Base-by-base conservation (phyloP, 495 filamentous ascomycete species). In the Terfezia boudieri region DNA sequence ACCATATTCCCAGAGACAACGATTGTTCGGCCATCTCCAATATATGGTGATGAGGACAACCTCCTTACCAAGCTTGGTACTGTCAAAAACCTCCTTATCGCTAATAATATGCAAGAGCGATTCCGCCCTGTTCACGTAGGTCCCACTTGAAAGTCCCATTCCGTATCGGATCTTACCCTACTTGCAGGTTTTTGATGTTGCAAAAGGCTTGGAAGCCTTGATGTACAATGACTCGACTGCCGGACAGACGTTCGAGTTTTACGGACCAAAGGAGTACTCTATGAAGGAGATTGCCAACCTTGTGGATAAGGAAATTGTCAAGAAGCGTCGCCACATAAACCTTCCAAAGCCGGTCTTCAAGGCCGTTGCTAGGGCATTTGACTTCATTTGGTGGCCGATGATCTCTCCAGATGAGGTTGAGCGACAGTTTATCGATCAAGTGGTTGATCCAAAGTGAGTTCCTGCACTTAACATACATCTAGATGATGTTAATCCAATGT, bases 1-100 rank as follows among this genome's bases (percentile, higher is more conserved):
- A 76, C 74, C 56, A 94, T 99, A 68, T 99, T 88, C 73, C 92
- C 90, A 11, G 90, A 99, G 69, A 94, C 90, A 17, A 99, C 92
- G 52, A 92, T 99, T 63, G 90, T 99, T 60, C 80, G 90, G 51
- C 90, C 90, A 41, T 82, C 88, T 9, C 90, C 90, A 12, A 76
- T 94, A 70, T 99, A 87, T 67, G 90, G 90, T 43, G 88, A 82
- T 67, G 90, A 99, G 67, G 90, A 99, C 69, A 79, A 79, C 58
- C 79, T 99, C 38, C 80, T 99, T 36, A 79, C 89, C 68, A 83
- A 74, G 64, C 79, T 96, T 50, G 90, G 89, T 50, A 72, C 79
- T 51, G 70, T 77, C 23, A 75, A 73, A 55, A 94, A 93, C 67
- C 56, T 92, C 49, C 76, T 96, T 66, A 94, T 84, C 20, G 74